These are phyloP conservation scores for Nannochloropsis gaditana DNA, from an alignment of 108 stramenopile genomes.

Conservation along the genomic window DNA sequence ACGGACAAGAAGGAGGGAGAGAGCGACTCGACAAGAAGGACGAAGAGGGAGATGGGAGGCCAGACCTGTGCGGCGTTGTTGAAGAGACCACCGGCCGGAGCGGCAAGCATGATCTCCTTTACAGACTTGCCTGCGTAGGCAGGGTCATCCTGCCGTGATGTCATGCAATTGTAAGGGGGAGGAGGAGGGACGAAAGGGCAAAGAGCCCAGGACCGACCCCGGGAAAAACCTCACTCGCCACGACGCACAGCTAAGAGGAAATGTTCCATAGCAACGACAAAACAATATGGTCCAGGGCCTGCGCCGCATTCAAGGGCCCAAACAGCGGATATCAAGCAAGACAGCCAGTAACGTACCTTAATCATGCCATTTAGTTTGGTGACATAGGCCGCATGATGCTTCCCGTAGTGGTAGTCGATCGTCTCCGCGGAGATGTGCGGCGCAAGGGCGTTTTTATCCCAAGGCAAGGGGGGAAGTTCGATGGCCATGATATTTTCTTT, in stretches of 20 bases:
- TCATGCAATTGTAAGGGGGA: not conserved
- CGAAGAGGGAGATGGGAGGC: not conserved
- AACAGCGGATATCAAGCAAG: not conserved
- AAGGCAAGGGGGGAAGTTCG: conserved; percentile 40
- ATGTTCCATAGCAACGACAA: too few species aligned
- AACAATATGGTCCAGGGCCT: too few species aligned
- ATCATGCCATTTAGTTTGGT: conserved; percentile 22
- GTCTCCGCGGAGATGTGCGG: conserved; percentile 50
- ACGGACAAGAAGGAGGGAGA: too few species aligned
- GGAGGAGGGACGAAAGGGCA: not conserved
- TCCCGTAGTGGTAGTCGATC: conserved; percentile 55
- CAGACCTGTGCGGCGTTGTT: conserved; percentile 49
- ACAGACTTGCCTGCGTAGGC: conserved; percentile 30
- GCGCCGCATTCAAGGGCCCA: not conserved
- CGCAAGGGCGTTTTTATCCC: conserved; percentile 37
- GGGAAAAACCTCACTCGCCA: too few species aligned
- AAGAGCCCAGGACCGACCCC: not conserved
- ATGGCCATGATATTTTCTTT: conserved; percentile 31
- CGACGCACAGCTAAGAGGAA: too few species aligned
- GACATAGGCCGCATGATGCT: conserved; percentile 51
- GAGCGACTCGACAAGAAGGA: not conserved
- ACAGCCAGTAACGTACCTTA: not conserved
- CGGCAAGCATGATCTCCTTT: conserved; percentile 44
- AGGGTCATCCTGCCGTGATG: conserved; percentile 29
- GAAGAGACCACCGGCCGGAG: conserved; percentile 45